Evolutionary conservation across 1,284 basidiomycete genomes (phyloP).

Genomic region (Neolentinus lepideus): DNA sequence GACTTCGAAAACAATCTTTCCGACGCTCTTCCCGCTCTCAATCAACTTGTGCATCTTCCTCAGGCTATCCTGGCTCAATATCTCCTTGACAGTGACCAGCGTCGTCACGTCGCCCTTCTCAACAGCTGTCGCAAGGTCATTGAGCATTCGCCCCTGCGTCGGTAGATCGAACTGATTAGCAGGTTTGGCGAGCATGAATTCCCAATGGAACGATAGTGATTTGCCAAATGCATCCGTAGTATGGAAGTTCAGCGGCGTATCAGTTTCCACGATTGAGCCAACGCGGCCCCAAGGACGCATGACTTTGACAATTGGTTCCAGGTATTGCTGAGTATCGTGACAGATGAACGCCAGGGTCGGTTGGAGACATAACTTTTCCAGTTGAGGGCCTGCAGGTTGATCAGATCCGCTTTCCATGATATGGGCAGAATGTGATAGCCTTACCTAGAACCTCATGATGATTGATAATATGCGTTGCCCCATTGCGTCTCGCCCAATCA

Average conservation of each 20-base stretch:
- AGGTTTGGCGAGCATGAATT: conserved; percentile 3
- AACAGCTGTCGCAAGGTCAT: background rate
- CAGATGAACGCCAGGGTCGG: conserved; percentile 3
- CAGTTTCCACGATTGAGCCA: conserved; percentile 3
- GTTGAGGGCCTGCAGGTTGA: conserved; percentile 1
- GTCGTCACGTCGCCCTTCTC: background rate
- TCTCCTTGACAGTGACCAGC: background rate
- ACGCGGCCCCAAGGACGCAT: conserved; percentile 1
- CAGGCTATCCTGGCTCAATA: background rate
- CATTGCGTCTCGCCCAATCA: background rate
- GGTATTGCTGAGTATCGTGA: background rate
- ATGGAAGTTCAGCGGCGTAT: conserved; percentile 1
- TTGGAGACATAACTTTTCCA: background rate
- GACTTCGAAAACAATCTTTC: conserved; percentile 1
- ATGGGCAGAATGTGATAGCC: background rate
- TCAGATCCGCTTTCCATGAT: background rate
- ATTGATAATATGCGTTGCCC: conserved; percentile 4
- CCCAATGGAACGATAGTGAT: conserved; percentile 2
- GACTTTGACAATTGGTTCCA: background rate
- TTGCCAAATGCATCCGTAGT: conserved; percentile 1
- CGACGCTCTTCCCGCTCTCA: background rate
- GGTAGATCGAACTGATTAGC: background rate
- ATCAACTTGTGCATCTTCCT: background rate
- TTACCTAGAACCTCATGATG: conserved; percentile 1
- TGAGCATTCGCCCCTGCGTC: conserved; percentile 1